Percentiles rank a stretch among this genome's conserved stretches.
These are phyloP conservation scores for Breynia disticha DNA, from an alignment of 441 rosid species.

Conservation along the genomic window DNA sequence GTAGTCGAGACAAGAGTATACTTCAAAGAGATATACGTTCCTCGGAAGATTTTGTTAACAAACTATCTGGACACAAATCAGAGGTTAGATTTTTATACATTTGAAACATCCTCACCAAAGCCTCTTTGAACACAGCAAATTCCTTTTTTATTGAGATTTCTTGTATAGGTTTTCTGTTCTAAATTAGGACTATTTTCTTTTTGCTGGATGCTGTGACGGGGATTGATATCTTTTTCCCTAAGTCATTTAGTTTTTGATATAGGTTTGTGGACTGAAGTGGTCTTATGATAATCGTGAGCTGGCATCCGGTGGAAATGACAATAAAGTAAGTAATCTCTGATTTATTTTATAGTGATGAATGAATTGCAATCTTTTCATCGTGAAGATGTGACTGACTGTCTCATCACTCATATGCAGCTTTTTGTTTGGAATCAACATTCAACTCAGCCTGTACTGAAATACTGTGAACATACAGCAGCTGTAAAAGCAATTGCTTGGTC, in stretches of 20 bases:
- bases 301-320: slow-evolving; percentile 97
- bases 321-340: slow-evolving; percentile 39
- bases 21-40: slow-evolving; percentile 78
- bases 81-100: slow-evolving; percentile 38
- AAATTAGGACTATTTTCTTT: not conserved
- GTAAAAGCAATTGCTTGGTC: slow-evolving; percentile 99
- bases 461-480: slow-evolving; percentile 90
- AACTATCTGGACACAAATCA: slow-evolving; percentile 81
- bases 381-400: not conserved
- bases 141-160: not conserved
- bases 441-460: slow-evolving; percentile 74
- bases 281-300: slow-evolving; percentile 86
- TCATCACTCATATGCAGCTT: slow-evolving; percentile 40
- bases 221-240: slow-evolving; percentile 3
- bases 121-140: slow-evolving; percentile 6
- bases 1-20: slow-evolving; percentile 88
- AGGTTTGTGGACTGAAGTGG: slow-evolving; percentile 96
- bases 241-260: slow-evolving; percentile 11
- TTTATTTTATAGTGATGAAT: not conserved
- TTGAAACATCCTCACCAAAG: slow-evolving; percentile 6
- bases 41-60: slow-evolving; percentile 75
- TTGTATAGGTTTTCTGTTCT: not conserved
- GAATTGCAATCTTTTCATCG: not conserved
- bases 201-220: not conserved
- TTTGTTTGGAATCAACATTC: slow-evolving; percentile 96